Base-by-base conservation (phyloP, 2,329 filamentous ascomycete genomes). In the Fusarium sp. region DNA sequence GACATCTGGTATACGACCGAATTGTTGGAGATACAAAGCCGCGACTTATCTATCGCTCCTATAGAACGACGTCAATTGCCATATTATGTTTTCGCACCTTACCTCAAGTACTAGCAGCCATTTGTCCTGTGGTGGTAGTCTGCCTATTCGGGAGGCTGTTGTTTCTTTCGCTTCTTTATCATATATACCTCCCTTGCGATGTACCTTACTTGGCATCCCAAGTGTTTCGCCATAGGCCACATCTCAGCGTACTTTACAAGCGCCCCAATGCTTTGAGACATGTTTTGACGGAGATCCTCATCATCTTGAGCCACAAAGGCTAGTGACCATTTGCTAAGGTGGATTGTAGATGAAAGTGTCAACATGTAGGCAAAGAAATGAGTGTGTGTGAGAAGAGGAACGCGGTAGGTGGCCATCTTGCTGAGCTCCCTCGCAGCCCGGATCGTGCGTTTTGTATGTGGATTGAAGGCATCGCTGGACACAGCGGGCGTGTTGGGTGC, bases 341-440 rank as follows among this genome's bases (percentile, higher is more conserved):
- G 55, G 5, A 57, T 46, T 32, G 50, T 57, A 2, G 50, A 57
- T n/a, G 55, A 57, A 7, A 57, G 20, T 20, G 55, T 57, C 3
- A 57, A 23, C 55, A 57, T 57, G 40, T 56, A 57, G 25, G 32
- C 32, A 32, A 57, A 57, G 50, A 57, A 57, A 14, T 57, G 55
- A 0, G 50, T 56, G 4, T 57, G 55, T n/a, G 4, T 23, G 0
- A 57, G 13, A 10, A 57, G 39, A 32, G 50, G 19, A 23, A 23
- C 23, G 0, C 55, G 40, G 14, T 39, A 20, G 9, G 7, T 39
- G 13, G 56, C 32, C 13, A 57, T 23, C 32, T 56, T 57, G 55
- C 32, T 57, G 5, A 57, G 20, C 23, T 57, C 50, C 19, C 15
- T 39, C 7, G 55, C 55, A 46, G 50, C 39, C 7, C 50, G 23